Conservation (phyloP, 805 yeast species). For the Alloascoidea hylecoeti region DNA sequence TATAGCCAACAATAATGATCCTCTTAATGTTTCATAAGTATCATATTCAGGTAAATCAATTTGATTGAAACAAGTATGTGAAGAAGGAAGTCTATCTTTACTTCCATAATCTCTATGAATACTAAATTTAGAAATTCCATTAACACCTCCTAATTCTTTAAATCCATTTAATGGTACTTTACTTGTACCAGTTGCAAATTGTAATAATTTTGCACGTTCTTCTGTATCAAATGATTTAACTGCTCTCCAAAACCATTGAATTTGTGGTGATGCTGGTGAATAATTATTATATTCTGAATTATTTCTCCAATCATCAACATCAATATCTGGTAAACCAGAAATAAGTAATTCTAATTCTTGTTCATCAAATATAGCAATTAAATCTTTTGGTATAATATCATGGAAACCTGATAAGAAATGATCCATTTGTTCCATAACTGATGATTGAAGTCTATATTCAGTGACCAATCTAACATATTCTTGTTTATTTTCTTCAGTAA, state of each 20-base stretch:
- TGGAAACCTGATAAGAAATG: slow-evolving; percentile 79
- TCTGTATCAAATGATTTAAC: slow-evolving; percentile 88
- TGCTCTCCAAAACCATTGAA: slow-evolving; percentile 97
- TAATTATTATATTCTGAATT: slow-evolving; percentile 73
- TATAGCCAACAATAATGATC: slow-evolving; percentile 68
- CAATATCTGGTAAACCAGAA: slow-evolving; percentile 92
- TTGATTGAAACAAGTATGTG: slow-evolving; percentile 96
- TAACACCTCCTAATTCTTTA: slow-evolving; percentile 76
- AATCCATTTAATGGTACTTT: slow-evolving; percentile 94
- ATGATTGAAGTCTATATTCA: slow-evolving; percentile 69
- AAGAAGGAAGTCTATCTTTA: slow-evolving; percentile 78
- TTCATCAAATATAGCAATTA: slow-evolving; percentile 82
- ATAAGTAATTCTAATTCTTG: slow-evolving; percentile 88
- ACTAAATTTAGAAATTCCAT: slow-evolving; percentile 74
- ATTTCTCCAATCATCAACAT: slow-evolving; percentile 90
- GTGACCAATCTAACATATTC: slow-evolving; percentile 82
- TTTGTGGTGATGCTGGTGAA: slow-evolving; percentile 68
- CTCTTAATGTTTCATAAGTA: slow-evolving; percentile 72
- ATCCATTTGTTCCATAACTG: slow-evolving; percentile 80
- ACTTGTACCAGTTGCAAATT: slow-evolving; percentile 94
- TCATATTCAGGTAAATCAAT: slow-evolving; percentile 89
- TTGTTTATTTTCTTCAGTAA: slow-evolving; percentile 80
- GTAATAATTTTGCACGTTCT: slow-evolving; percentile 86
- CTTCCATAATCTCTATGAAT: slow-evolving; percentile 84
- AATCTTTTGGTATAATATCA: slow-evolving; percentile 73